These are phyloP conservation scores for Trichoderma brevicompactum DNA, from an alignment of 2,329 filamentous ascomycete species.

Conservation along the genomic window DNA sequence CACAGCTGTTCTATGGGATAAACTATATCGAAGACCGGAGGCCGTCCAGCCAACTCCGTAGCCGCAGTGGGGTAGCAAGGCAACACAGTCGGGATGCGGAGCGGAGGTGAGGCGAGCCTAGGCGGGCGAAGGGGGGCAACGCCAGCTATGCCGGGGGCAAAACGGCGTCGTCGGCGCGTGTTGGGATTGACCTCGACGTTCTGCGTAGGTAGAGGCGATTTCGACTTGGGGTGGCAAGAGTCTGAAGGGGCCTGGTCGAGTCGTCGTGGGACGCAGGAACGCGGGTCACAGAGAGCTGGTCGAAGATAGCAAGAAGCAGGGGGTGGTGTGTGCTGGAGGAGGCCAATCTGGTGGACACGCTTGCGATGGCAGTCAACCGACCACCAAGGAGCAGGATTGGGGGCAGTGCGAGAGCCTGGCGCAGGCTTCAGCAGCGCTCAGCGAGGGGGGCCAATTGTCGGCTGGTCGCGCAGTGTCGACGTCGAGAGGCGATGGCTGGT, in stretches of 20 bases:
- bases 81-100: slow-evolving; percentile 38
- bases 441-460: slow-evolving; percentile 25
- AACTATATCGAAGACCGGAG: slow-evolving; percentile 26
- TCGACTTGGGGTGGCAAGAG: slow-evolving; percentile 10
- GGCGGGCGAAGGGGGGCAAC: slow-evolving; percentile 32
- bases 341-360: background rate
- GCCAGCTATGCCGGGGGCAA: slow-evolving; percentile 19
- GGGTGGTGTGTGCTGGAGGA: background rate
- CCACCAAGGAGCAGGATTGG: slow-evolving; percentile 14
- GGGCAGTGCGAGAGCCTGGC: slow-evolving; percentile 3
- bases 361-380: slow-evolving; percentile 4
- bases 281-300: slow-evolving; percentile 28
- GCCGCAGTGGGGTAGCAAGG: slow-evolving; percentile 37
- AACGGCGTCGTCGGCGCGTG: slow-evolving; percentile 28
- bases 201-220: slow-evolving; percentile 13
- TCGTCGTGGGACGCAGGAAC: slow-evolving; percentile 28
- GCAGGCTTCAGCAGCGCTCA: slow-evolving; percentile 7
- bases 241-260: background rate
- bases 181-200: slow-evolving; percentile 13
- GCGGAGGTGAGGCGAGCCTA: slow-evolving; percentile 34
- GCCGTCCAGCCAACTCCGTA: slow-evolving; percentile 31
- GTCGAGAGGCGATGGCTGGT: slow-evolving; percentile 16
- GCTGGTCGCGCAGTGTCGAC: slow-evolving; percentile 24
- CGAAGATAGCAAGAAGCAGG: slow-evolving; percentile 26
- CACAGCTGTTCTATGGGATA: slow-evolving; percentile 23